phyloP scores from a whole-genome alignment of 2,329 filamentous ascomycete species.

The Tolypocladium endophyticum region DNA sequence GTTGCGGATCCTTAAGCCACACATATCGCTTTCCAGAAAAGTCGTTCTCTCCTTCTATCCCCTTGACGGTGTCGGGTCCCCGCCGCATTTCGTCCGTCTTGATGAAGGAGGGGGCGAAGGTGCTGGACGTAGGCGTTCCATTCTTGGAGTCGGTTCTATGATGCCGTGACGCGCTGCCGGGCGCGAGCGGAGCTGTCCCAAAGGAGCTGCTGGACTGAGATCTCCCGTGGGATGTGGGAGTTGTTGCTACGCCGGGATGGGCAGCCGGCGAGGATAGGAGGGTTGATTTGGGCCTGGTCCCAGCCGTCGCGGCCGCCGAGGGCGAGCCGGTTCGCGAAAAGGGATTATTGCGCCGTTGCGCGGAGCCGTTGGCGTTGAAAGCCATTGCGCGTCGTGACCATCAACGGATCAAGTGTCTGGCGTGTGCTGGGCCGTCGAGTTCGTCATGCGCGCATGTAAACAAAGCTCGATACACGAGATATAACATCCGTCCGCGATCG shows the following conservation, averaged over 20 bases:
- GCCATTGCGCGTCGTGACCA: constrained; percentile 20
- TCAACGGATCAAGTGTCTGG: constrained; percentile 2
- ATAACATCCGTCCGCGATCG: background rate
- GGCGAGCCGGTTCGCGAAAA: constrained; percentile 62
- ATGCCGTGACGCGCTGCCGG: constrained; percentile 25
- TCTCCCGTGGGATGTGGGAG: constrained; percentile 48
- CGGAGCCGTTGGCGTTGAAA: constrained; percentile 26
- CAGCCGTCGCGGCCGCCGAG: constrained; percentile 45
- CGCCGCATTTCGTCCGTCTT: constrained; percentile 67
- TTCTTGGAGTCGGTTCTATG: constrained; percentile 52
- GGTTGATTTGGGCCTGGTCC: constrained; percentile 62
- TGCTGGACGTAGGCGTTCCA: constrained; percentile 56
- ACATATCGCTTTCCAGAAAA: constrained; percentile 98
- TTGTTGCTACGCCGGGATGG: constrained; percentile 25
- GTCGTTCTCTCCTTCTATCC: constrained; percentile 95
- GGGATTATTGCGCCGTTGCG: constrained; percentile 69
- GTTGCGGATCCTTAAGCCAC: constrained; percentile 81
- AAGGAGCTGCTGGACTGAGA: constrained; percentile 56
- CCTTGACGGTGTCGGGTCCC: constrained; percentile 45
- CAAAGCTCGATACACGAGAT: constrained; percentile 4
- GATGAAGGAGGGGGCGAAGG: constrained; percentile 95
- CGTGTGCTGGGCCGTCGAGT: background rate
- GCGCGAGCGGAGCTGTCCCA: constrained; percentile 28
- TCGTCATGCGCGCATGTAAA: constrained; percentile 12
- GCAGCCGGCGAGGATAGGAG: constrained; percentile 54